These are phyloP conservation scores for Phycomyces blakesleeanus DNA, from an alignment of 192 early-diverging fungal species.

Conservation along the genomic window DNA sequence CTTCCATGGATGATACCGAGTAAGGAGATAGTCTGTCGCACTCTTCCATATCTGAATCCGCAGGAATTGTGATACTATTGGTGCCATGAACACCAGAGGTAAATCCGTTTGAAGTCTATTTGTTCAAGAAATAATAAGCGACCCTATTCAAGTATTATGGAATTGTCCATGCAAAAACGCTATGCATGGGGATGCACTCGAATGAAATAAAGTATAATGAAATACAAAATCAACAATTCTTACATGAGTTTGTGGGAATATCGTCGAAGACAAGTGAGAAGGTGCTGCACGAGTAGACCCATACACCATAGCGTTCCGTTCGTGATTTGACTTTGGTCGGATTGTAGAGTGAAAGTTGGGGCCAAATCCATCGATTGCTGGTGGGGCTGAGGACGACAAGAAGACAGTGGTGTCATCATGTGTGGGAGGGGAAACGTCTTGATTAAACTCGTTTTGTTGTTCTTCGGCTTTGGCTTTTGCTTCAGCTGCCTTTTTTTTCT, in stretches of 20 bases:
- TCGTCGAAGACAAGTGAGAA: not conserved
- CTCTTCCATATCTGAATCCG: slow-evolving; percentile 11
- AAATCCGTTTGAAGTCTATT: not conserved
- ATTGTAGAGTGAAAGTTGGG: not conserved
- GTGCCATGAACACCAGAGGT: slow-evolving; percentile 9
- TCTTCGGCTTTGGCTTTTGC: not conserved
- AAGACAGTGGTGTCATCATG: slow-evolving; percentile 23
- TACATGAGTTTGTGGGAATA: not conserved
- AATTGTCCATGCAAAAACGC: too few species aligned
- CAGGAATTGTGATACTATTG: slow-evolving; percentile 18
- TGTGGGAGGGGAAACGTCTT: slow-evolving; percentile 9
- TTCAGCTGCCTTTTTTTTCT: slow-evolving; percentile 17
- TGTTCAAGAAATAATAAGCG: not conserved
- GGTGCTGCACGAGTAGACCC: slow-evolving; percentile 16
- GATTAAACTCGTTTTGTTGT: not conserved
- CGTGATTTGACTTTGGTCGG: not conserved
- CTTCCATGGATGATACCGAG: slow-evolving; percentile 2
- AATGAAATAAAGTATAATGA: not conserved
- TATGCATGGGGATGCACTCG: too few species aligned
- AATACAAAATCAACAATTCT: not conserved
- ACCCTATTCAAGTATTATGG: too few species aligned
- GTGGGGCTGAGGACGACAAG: slow-evolving; percentile 29
- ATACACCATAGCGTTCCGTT: slow-evolving; percentile 15
- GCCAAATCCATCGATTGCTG: slow-evolving; percentile 20
- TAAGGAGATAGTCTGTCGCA: not conserved